phyloP scores from a whole-genome alignment of 352 stramenopile genomes.

The Globisporangium paroecandrum region DNA sequence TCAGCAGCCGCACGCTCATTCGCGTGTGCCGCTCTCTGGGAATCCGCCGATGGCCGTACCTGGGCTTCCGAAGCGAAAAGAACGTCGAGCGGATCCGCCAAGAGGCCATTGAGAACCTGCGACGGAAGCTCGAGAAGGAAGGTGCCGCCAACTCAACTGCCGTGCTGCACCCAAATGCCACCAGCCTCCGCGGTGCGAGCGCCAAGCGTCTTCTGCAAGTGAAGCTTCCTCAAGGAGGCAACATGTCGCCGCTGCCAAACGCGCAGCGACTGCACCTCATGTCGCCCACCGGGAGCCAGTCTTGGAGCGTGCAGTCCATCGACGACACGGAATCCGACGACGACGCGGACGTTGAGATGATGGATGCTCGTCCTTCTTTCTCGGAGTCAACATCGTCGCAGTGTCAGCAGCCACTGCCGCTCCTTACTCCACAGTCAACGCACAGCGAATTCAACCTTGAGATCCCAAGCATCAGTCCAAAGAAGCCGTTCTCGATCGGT shows the following conservation, averaged over 20 bases:
- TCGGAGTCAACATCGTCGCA: constrained; percentile 1
- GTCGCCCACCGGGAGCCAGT: constrained; percentile 8
- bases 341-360: constrained; percentile 15
- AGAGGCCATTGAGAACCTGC: constrained; percentile 76
- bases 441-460: constrained; percentile 52
- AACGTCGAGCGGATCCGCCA: constrained; percentile 76
- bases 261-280: not conserved
- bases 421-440: constrained; percentile 42
- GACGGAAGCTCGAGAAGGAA: constrained; percentile 60
- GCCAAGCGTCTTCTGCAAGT: constrained; percentile 72
- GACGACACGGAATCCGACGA: constrained; percentile 15
- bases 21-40: constrained; percentile 70
- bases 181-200: constrained; percentile 59
- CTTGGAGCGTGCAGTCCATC: constrained; percentile 12
- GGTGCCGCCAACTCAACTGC: constrained; percentile 30
- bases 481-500: constrained; percentile 21
- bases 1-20: constrained; percentile 77
- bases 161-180: constrained; percentile 37
- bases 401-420: constrained; percentile 11
- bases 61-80: constrained; percentile 77
- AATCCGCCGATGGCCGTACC: constrained; percentile 75
- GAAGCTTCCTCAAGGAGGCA: constrained; percentile 35
- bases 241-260: constrained; percentile 17
- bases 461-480: constrained; percentile 35
- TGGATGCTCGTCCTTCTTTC: constrained; percentile 2